Evolutionary conservation across 495 filamentous ascomycete genomes (phyloP).

Genomic region (Penicillium tannophilum): DNA sequence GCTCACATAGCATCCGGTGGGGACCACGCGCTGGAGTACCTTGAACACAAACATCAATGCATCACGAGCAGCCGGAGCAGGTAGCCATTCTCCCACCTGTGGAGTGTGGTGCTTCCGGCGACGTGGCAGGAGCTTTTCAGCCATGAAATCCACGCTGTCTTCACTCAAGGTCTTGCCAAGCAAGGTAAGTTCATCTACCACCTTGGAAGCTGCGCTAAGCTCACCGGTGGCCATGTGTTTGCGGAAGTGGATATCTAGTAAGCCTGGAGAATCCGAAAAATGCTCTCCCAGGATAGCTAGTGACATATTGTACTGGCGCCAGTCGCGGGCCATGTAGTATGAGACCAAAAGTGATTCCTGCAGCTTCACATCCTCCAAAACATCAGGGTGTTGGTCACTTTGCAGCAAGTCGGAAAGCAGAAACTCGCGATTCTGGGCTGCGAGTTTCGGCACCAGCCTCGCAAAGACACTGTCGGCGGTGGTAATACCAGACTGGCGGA

Average conservation of each 20-base stretch:
- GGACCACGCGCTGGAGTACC: constrained; percentile 38
- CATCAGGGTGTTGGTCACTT: constrained; percentile 76
- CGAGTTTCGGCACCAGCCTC: constrained; percentile 59
- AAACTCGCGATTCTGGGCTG: constrained; percentile 53
- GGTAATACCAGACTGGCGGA: constrained; percentile 60
- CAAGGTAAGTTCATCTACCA: constrained; percentile 40
- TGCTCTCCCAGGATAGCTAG: constrained; percentile 49
- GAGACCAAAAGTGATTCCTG: constrained; percentile 59
- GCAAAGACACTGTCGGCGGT: constrained; percentile 60
- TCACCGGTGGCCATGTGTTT: constrained; percentile 43
- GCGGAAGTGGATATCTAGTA: constrained; percentile 48
- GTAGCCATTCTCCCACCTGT: constrained; percentile 15
- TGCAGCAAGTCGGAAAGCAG: constrained; percentile 61
- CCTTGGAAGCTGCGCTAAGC: constrained; percentile 33
- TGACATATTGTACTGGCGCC: constrained; percentile 55
- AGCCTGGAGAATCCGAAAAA: constrained; percentile 26
- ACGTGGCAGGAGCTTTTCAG: constrained; percentile 33
- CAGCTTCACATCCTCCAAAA: constrained; percentile 61
- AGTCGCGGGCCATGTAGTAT: constrained; percentile 53
- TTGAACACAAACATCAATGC: constrained; percentile 40
- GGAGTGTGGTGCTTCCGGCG: constrained; percentile 34
- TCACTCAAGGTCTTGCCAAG: constrained; percentile 27
- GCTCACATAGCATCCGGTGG: constrained; percentile 32
- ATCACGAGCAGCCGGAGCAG: constrained; percentile 9
- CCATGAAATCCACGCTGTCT: constrained; percentile 42